Conservation (phyloP, 2,329 filamentous ascomycete genomes). For the Fusarium circinatum region DNA sequence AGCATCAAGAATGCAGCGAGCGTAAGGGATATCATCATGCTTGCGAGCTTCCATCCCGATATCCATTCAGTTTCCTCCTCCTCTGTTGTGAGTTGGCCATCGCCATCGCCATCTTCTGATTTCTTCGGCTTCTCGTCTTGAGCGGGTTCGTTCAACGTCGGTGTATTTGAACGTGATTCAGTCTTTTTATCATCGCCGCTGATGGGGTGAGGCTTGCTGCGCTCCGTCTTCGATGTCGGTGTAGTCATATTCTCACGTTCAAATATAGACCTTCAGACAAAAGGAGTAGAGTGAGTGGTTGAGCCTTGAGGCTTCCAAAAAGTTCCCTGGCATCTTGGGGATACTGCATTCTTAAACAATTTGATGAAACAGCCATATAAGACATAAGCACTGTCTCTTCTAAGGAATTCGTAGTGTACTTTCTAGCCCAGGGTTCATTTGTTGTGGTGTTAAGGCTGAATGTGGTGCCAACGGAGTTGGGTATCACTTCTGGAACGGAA, state of each 20-base stretch:
- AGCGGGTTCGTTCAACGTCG: slow-evolving; percentile 33
- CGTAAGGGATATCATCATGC: slow-evolving; percentile 52
- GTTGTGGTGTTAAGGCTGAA: slow-evolving; percentile 7
- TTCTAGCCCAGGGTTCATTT: slow-evolving; percentile 4
- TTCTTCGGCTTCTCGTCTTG: slow-evolving; percentile 11
- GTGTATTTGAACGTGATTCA: slow-evolving; percentile 18
- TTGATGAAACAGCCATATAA: neutral
- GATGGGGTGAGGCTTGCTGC: neutral
- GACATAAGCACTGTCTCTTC: slow-evolving; percentile 6
- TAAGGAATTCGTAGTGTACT: slow-evolving; percentile 1
- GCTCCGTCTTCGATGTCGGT: neutral
- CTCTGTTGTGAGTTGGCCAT: slow-evolving; percentile 6
- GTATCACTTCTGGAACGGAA: slow-evolving; percentile 13
- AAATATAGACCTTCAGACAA: neutral
- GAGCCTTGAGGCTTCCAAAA: neutral
- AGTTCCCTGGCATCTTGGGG: slow-evolving; percentile 6
- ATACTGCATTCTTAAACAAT: slow-evolving; percentile 14
- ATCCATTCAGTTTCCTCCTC: slow-evolving; percentile 31
- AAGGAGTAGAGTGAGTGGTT: neutral
- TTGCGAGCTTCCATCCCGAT: slow-evolving; percentile 47
- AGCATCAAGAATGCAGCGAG: slow-evolving; percentile 59
- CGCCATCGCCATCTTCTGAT: slow-evolving; percentile 7
- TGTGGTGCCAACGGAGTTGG: slow-evolving; percentile 29
- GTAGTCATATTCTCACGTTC: slow-evolving; percentile 5
- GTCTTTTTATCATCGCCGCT: slow-evolving; percentile 7